These are phyloP conservation scores for Ophiocordyceps robertsii DNA, from an alignment of 2,329 filamentous ascomycete genomes.

Conservation along the genomic window DNA sequence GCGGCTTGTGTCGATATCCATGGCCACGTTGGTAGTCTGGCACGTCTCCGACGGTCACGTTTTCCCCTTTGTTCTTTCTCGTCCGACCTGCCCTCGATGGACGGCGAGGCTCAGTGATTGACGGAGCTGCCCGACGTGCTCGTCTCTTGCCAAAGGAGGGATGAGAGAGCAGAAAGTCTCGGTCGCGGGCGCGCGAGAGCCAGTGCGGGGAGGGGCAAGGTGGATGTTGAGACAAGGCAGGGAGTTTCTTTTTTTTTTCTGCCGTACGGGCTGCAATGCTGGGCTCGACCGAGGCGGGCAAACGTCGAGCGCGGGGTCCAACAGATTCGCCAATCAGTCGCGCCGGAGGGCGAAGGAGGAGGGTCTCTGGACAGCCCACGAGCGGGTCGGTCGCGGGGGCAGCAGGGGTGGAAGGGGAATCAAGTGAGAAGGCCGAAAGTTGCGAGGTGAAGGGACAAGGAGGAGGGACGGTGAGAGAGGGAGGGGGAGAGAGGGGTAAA, in stretches of 20 bases:
- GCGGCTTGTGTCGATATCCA: constrained; percentile 63
- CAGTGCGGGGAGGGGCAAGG: background rate
- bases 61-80: background rate
- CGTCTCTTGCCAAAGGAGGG: background rate
- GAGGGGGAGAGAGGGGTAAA: no score
- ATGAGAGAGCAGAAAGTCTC: background rate
- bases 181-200: background rate
- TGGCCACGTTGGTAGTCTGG: constrained; percentile 2
- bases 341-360: no score
- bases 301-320: background rate
- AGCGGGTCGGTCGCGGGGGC: no score
- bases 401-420: no score
- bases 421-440: no score
- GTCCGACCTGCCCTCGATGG: no score
- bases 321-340: no score
- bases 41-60: background rate
- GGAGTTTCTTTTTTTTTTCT: background rate
- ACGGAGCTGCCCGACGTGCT: no score
- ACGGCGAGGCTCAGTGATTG: no score
- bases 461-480: no score
- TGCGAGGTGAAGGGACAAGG: no score
- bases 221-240: background rate
- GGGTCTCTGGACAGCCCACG: no score
- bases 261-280: background rate
- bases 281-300: background rate